Conservation (phyloP, 2,329 filamentous ascomycete genomes). For the Pleomassaria siparia region DNA sequence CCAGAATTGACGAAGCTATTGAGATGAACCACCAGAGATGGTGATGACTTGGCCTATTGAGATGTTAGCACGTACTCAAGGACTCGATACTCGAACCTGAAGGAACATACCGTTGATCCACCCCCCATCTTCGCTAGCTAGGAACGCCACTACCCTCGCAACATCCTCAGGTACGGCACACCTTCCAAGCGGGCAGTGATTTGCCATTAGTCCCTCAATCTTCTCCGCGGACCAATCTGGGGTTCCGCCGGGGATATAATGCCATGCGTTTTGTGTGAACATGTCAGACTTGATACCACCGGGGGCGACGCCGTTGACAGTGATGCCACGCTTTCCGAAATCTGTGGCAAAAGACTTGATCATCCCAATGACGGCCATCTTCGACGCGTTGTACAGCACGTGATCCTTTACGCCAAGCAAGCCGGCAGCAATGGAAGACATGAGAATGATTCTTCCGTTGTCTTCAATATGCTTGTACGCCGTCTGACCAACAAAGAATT, state of each 20-base stretch:
- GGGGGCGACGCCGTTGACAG: slow-evolving; percentile 72
- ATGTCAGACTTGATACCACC: slow-evolving; percentile 77
- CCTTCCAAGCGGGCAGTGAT: slow-evolving; percentile 51
- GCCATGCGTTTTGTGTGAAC: slow-evolving; percentile 67
- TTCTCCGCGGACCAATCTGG: slow-evolving; percentile 53
- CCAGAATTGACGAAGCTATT: slow-evolving; percentile 27
- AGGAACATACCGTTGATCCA: slow-evolving; percentile 41
- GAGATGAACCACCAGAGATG: slow-evolving; percentile 45
- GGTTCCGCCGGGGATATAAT: slow-evolving; percentile 51
- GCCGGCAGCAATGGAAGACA: slow-evolving; percentile 69
- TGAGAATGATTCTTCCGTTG: slow-evolving; percentile 73
- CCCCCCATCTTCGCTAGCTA: slow-evolving; percentile 43
- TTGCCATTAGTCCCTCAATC: slow-evolving; percentile 54
- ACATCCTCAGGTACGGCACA: slow-evolving; percentile 53
- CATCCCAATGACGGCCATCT: slow-evolving; percentile 73
- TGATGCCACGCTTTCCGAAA: slow-evolving; percentile 67
- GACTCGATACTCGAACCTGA: neutral
- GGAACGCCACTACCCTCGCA: slow-evolving; percentile 45
- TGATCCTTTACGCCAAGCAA: slow-evolving; percentile 70
- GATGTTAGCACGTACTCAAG: slow-evolving; percentile 4
- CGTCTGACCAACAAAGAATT: slow-evolving; percentile 78
- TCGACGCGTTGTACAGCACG: slow-evolving; percentile 70
- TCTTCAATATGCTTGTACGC: slow-evolving; percentile 70
- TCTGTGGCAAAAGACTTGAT: slow-evolving; percentile 72
- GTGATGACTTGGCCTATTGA: slow-evolving; percentile 42